Conservation (phyloP, 2,329 filamentous ascomycete genomes). For the Curvularia sp. region DNA sequence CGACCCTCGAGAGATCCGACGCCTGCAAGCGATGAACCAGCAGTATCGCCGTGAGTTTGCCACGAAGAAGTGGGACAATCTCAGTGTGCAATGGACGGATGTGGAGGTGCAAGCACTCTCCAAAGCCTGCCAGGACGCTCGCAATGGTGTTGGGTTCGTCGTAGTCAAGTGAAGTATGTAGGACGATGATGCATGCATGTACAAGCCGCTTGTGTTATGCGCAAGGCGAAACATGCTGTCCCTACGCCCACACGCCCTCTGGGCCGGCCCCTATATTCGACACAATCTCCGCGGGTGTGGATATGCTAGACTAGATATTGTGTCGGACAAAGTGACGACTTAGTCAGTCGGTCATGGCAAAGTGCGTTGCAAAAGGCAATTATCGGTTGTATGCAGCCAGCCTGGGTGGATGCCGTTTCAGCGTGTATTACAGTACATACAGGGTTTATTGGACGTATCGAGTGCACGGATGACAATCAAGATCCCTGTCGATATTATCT, state of each 20-base stretch:
- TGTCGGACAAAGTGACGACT: no score
- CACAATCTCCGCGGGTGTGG: neutral
- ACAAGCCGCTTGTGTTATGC: neutral
- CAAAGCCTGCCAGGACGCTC: constrained; percentile 62
- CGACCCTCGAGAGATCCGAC: constrained; percentile 64
- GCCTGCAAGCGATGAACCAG: constrained; percentile 64
- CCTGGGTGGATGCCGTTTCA: neutral
- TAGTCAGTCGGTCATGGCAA: neutral
- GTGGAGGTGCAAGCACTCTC: constrained; percentile 67
- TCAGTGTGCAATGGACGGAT: constrained; percentile 71
- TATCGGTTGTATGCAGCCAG: constrained; percentile 1
- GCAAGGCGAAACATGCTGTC: neutral
- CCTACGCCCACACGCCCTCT: neutral
- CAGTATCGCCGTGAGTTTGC: constrained; percentile 64
- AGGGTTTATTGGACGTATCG: neutral
- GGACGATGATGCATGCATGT: neutral
- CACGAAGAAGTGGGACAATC: constrained; percentile 68
- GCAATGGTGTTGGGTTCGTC: constrained; percentile 66
- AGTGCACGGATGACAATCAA: constrained; percentile 14
- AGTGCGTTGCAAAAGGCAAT: neutral
- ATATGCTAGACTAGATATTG: no score
- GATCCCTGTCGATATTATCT: constrained; percentile 18
- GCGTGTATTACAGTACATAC: neutral
- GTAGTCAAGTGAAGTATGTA: constrained; percentile 61
- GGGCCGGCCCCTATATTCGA: neutral